These are phyloP conservation scores for Steccherinum ochraceum DNA, from an alignment of 768 basidiomycete genomes.

Conservation along the genomic window DNA sequence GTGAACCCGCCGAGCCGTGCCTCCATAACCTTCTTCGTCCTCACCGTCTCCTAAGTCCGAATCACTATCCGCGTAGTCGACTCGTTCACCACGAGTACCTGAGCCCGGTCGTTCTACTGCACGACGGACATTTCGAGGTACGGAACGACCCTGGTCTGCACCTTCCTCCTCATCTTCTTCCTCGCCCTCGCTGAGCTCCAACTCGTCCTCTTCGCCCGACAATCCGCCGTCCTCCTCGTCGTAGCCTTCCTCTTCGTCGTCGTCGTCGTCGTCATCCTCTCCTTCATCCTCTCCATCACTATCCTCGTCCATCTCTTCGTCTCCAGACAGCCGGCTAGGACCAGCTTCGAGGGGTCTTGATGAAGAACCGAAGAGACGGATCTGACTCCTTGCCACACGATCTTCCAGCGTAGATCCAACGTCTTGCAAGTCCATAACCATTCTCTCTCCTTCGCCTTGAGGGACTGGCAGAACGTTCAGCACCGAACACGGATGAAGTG, in stretches of 20 bases:
- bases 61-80: constrained; percentile 75
- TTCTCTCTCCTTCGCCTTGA: constrained; percentile 92
- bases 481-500: neutral
- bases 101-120: constrained; percentile 30
- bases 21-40: constrained; percentile 31
- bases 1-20: constrained; percentile 25
- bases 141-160: constrained; percentile 43
- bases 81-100: constrained; percentile 25
- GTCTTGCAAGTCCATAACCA: constrained; percentile 97
- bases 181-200: constrained; percentile 16
- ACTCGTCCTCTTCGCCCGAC: constrained; percentile 11
- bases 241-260: constrained; percentile 24
- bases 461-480: constrained; percentile 36
- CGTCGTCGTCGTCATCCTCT: constrained; percentile 23
- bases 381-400: constrained; percentile 71
- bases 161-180: constrained; percentile 12
- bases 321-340: constrained; percentile 13
- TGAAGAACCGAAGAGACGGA: constrained; percentile 80
- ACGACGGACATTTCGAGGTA: constrained; percentile 34
- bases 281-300: constrained; percentile 34
- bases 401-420: constrained; percentile 78
- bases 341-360: constrained; percentile 50
- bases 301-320: constrained; percentile 18
- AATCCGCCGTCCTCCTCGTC: constrained; percentile 12
- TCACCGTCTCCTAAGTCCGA: constrained; percentile 54